Evolutionary conservation across 768 basidiomycete genomes (phyloP).

Genomic region (Hypholoma fasciculare): DNA sequence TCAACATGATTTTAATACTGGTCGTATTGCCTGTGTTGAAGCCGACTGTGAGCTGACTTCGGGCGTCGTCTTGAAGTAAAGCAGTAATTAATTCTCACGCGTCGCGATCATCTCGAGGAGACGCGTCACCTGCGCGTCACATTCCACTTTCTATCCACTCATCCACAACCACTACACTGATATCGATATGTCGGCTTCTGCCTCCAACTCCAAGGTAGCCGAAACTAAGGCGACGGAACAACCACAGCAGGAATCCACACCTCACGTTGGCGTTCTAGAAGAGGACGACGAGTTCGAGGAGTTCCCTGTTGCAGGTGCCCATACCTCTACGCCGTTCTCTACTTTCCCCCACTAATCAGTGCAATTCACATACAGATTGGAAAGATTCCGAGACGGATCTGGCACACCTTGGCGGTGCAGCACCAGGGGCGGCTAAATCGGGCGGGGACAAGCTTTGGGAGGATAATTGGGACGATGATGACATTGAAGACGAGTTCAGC

Average conservation of each 20-base stretch:
- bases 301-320: conserved; percentile 78
- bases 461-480: conserved; percentile 99
- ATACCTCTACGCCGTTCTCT: conserved; percentile 4
- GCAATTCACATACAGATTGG: conserved; percentile 59
- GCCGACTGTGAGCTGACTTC: too few species aligned
- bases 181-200: conserved; percentile 33
- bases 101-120: conserved; percentile 19
- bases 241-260: conserved; percentile 45
- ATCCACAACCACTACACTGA: conserved; percentile 5
- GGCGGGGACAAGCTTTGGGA: conserved; percentile 96
- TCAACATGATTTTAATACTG: neutral
- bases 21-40: too few species aligned
- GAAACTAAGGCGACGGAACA: conserved; percentile 41
- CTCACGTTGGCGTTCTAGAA: conserved; percentile 86
- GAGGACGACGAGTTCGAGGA: conserved; percentile 99
- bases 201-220: conserved; percentile 48
- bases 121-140: conserved; percentile 24
- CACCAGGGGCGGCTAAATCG: conserved; percentile 74
- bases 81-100: conserved; percentile 20
- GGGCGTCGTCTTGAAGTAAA: too few species aligned
- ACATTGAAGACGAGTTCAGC: conserved; percentile 97
- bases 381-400: conserved; percentile 84
- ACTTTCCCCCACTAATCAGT: neutral
- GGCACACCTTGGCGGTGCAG: conserved; percentile 71
- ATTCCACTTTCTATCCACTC: neutral